These are phyloP conservation scores for Rhodotorula toruloides DNA, from an alignment of 768 basidiomycete genomes.

Conservation along the genomic window DNA sequence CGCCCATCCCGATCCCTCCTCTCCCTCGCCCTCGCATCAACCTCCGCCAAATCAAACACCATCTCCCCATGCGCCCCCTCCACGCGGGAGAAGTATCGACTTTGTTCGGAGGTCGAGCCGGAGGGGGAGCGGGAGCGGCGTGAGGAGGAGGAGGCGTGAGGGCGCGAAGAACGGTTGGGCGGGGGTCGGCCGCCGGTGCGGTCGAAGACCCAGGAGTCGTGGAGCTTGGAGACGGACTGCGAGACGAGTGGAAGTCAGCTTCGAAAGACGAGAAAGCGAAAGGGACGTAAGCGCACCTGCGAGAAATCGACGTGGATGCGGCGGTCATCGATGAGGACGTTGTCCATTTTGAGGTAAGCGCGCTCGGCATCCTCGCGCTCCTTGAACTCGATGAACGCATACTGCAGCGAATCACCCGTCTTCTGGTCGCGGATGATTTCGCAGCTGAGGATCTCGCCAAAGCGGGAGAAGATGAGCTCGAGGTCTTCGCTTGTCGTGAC, in stretches of 20 bases:
- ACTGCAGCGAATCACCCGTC: conserved; percentile 93
- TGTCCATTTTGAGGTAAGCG: conserved; percentile 99
- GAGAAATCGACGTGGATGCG: conserved; percentile 99
- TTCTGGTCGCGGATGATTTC: conserved; percentile 94
- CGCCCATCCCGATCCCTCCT: not conserved
- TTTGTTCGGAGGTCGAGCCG: conserved; percentile 10
- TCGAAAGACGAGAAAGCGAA: conserved; percentile 18
- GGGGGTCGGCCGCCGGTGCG: conserved; percentile 41
- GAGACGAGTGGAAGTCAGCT: conserved; percentile 42
- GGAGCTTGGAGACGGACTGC: conserved; percentile 86
- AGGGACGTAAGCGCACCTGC: conserved; percentile 44
- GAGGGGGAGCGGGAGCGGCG: conserved; percentile 4
- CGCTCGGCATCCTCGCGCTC: conserved; percentile 88
- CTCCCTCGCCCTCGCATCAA: conserved; percentile 43
- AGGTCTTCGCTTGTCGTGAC: conserved; percentile 94
- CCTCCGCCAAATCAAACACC: conserved; percentile 54
- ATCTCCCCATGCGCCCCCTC: conserved; percentile 49
- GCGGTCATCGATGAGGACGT: conserved; percentile 92
- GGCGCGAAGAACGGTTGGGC: conserved; percentile 62
- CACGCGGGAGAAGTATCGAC: conserved; percentile 42
- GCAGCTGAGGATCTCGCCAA: conserved; percentile 92
- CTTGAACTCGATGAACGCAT: conserved; percentile 98
- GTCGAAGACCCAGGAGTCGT: conserved; percentile 60
- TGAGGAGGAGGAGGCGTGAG: conserved; percentile 28
- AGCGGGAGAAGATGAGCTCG: conserved; percentile 93